Conservation (phyloP, 257 asterid genomes). For the Vinca minor region DNA sequence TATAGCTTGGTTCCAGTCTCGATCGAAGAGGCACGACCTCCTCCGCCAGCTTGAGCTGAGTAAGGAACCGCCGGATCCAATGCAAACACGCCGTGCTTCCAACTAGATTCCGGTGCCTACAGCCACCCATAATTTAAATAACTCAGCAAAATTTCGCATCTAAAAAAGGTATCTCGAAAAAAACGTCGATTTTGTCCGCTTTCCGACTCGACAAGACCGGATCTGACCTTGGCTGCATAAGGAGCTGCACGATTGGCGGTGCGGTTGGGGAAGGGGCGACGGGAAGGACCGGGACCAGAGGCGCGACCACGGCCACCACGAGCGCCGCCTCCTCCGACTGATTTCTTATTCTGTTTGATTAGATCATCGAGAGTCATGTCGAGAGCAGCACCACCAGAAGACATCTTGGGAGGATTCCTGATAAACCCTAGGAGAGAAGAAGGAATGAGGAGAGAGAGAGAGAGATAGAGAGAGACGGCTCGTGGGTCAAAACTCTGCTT, state of each 20-base stretch:
- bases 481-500: neutral
- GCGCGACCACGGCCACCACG: slow-evolving; percentile 47
- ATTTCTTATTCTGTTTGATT: slow-evolving; percentile 75
- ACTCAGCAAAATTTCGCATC: neutral
- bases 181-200: neutral
- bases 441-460: neutral
- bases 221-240: slow-evolving; percentile 70
- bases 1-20: slow-evolving; percentile 97
- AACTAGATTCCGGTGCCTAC: slow-evolving; percentile 81
- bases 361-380: slow-evolving; percentile 91
- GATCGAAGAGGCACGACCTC: slow-evolving; percentile 54
- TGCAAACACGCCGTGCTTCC: slow-evolving; percentile 78
- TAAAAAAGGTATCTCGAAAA: neutral
- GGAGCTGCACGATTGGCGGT: slow-evolving; percentile 59
- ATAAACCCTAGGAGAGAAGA: slow-evolving; percentile 14
- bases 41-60: slow-evolving; percentile 32
- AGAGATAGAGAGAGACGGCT: neutral
- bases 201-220: slow-evolving; percentile 9
- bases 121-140: slow-evolving; percentile 13
- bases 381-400: slow-evolving; percentile 64
- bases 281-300: slow-evolving; percentile 67
- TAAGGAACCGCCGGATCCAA: slow-evolving; percentile 22
- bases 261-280: slow-evolving; percentile 64
- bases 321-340: slow-evolving; percentile 42
- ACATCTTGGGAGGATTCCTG: slow-evolving; percentile 37